Conservation (phyloP, 2,329 filamentous ascomycete genomes). For the Leptographium flavum region DNA sequence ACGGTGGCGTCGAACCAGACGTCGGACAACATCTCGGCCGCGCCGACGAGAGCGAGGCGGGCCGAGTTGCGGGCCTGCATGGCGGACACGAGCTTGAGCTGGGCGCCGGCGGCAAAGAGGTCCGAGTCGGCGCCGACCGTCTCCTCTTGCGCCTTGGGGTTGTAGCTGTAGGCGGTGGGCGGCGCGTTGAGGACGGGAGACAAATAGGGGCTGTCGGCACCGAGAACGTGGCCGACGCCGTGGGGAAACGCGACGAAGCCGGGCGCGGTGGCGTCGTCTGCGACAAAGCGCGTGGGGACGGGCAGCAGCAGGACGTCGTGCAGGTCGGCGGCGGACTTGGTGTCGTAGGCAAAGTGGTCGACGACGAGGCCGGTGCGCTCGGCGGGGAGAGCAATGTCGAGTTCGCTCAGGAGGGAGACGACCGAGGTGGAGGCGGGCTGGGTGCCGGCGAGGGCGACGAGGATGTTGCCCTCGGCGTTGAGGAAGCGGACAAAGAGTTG, state of each 20-base stretch:
- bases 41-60: slow-evolving; percentile 72
- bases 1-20: slow-evolving; percentile 78
- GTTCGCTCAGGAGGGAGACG: slow-evolving; percentile 66
- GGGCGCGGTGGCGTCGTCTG: slow-evolving; percentile 28
- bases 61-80: slow-evolving; percentile 91
- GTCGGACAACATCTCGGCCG: slow-evolving; percentile 75
- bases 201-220: slow-evolving; percentile 55
- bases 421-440: slow-evolving; percentile 57
- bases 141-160: slow-evolving; percentile 70
- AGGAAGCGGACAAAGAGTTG: slow-evolving; percentile 80
- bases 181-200: slow-evolving; percentile 72
- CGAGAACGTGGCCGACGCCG: slow-evolving; percentile 68
- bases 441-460: slow-evolving; percentile 67
- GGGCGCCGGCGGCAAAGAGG: slow-evolving; percentile 66
- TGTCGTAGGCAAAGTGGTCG: slow-evolving; percentile 93
- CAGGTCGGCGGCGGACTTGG: slow-evolving; percentile 57
- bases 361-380: slow-evolving; percentile 78
- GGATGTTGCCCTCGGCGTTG: slow-evolving; percentile 79
- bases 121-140: slow-evolving; percentile 52
- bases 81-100: slow-evolving; percentile 72
- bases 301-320: slow-evolving; percentile 81
- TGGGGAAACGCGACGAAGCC: slow-evolving; percentile 65
- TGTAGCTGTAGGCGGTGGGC: slow-evolving; percentile 81
- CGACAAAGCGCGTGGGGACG: slow-evolving; percentile 65
- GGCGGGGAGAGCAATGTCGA: slow-evolving; percentile 71